phyloP scores from a whole-genome alignment of 176 grass and related monocot species.

The Panicum miliaceum region DNA sequence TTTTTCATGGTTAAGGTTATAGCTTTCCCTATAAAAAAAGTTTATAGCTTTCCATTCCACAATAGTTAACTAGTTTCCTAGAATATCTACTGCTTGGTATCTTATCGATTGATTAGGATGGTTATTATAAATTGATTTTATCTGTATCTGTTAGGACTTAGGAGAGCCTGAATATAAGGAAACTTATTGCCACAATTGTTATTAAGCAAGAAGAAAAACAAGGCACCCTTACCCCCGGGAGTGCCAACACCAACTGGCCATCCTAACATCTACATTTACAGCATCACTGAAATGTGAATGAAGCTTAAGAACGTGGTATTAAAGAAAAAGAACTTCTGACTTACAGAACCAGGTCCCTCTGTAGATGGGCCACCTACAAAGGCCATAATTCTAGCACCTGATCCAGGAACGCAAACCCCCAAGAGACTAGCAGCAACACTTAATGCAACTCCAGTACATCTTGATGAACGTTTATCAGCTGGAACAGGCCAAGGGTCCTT shows the following conservation, averaged over 20 bases:
- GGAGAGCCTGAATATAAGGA: background rate
- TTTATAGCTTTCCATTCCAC: conserved; percentile 18
- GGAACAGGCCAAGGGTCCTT: conserved; percentile 89
- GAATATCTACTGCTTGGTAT: background rate
- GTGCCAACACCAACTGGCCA: background rate
- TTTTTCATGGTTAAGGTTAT: background rate
- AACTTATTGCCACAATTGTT: background rate
- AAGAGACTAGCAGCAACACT: conserved; percentile 79
- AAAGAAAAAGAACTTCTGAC: conserved; percentile 24
- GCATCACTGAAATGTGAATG: background rate
- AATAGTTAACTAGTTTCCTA: conserved; percentile 10
- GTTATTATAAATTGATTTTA: conserved; percentile 3
- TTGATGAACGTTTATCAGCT: conserved; percentile 73
- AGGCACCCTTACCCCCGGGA: background rate
- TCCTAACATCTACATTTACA: conserved; percentile 12
- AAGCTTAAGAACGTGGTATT: conserved; percentile 24
- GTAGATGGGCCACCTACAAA: conserved; percentile 91
- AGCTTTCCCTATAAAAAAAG: background rate
- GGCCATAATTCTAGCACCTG: conserved; percentile 97
- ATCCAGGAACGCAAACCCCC: conserved; percentile 88
- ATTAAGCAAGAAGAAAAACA: background rate
- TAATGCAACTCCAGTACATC: conserved; percentile 82
- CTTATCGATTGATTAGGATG: conserved; percentile 8
- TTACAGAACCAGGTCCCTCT: conserved; percentile 81
- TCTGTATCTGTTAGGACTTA: background rate